phyloP scores from a whole-genome alignment of 228 moss, liverwort and hornwort genomes.

The Sphagnum magellanicum region DNA sequence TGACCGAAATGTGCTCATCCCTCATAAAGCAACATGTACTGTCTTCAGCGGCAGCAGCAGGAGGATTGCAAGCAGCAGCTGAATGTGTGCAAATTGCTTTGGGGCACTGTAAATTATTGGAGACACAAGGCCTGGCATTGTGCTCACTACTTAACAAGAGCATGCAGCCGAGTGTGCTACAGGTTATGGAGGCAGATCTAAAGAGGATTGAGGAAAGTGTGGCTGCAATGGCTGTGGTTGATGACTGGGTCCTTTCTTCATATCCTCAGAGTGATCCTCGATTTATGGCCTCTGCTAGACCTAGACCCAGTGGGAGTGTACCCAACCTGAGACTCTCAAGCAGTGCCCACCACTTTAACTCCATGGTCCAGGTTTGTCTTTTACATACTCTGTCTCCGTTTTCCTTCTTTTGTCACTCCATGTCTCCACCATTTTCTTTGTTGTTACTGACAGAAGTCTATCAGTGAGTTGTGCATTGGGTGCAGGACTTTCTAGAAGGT shows the following conservation, averaged over 20 bases:
- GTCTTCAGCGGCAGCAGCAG: constrained; percentile 75
- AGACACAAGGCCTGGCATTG: constrained; percentile 67
- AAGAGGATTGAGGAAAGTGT: constrained; percentile 82
- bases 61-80: constrained; percentile 70
- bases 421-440: no score
- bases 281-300: no score
- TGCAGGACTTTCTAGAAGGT: constrained; percentile 89
- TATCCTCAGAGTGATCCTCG: constrained; percentile 9
- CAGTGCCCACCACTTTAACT: constrained; percentile 72
- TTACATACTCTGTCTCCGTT: constrained; percentile 3
- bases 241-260: constrained; percentile 58
- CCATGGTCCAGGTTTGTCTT: constrained; percentile 64
- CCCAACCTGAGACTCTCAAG: constrained; percentile 41
- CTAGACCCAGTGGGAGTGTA: constrained; percentile 9
- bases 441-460: constrained; percentile 1
- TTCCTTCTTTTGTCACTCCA: neutral
- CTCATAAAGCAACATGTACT: constrained; percentile 73
- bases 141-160: constrained; percentile 58
- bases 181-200: constrained; percentile 77
- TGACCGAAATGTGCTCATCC: constrained; percentile 51
- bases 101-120: constrained; percentile 71
- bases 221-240: constrained; percentile 65
- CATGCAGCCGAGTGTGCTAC: constrained; percentile 68
- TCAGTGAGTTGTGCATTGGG: constrained; percentile 21
- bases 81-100: constrained; percentile 91